Percentiles rank a stretch among this genome's conserved stretches.
phyloP scores from a whole-genome alignment of 108 stramenopile species.

The Schizochytrium sp. region DNA sequence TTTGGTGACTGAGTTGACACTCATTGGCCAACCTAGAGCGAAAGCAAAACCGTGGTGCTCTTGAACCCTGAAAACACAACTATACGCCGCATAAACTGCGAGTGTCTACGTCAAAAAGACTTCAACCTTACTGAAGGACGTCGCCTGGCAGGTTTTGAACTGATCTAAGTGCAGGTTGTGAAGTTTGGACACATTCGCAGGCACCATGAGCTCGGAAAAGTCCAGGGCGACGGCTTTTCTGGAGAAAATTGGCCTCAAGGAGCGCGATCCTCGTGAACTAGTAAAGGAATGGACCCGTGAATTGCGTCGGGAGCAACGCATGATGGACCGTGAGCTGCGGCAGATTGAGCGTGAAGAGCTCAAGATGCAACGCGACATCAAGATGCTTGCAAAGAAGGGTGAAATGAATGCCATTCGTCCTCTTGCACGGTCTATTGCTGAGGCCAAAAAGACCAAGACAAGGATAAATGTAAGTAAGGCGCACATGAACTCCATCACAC shows the following conservation, averaged over 20 bases:
- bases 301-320: slow-evolving; percentile 22
- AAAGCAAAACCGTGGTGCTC: too few species aligned
- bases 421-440: slow-evolving; percentile 66
- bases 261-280: slow-evolving; percentile 47
- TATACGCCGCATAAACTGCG: not conserved
- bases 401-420: slow-evolving; percentile 58
- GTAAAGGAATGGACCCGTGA: slow-evolving; percentile 59
- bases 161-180: not conserved
- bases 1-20: too few species aligned
- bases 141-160: not conserved
- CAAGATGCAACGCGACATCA: slow-evolving; percentile 70
- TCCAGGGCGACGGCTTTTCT: slow-evolving; percentile 22
- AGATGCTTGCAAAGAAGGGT: slow-evolving; percentile 67
- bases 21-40: too few species aligned
- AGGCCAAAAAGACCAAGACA: slow-evolving; percentile 68
- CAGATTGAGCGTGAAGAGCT: slow-evolving; percentile 69
- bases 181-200: not conserved
- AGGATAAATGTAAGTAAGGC: slow-evolving; percentile 71
- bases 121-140: not conserved
- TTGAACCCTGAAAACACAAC: too few species aligned
- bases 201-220: slow-evolving; percentile 20
- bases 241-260: slow-evolving; percentile 6
- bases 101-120: not conserved
- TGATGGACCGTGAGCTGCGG: slow-evolving; percentile 66
- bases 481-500: slow-evolving; percentile 70